Evolutionary conservation across 106 monocot genomes (phyloP).

Genomic region (Agapanthus africanus): DNA sequence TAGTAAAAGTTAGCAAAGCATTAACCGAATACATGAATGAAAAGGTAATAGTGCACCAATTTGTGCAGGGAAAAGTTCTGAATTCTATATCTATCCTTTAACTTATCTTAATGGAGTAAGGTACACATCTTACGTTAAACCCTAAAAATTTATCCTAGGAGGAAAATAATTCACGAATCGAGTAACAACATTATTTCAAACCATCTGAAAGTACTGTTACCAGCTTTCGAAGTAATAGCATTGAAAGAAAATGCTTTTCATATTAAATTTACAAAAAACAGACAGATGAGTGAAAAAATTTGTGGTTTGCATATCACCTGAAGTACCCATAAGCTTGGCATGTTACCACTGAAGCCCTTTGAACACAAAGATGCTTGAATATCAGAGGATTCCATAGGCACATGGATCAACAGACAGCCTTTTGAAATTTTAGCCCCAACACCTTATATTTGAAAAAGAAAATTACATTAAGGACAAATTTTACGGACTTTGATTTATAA

Average conservation of each 20-base stretch:
- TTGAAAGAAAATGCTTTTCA: not conserved
- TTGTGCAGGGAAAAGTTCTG: not conserved
- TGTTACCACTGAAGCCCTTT: constrained; percentile 70
- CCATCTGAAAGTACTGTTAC: no score
- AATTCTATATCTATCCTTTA: no score
- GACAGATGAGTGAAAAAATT: not conserved
- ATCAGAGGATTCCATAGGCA: constrained; percentile 45
- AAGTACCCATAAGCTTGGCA: constrained; percentile 73
- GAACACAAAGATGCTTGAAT: constrained; percentile 27
- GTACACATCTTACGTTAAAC: no score
- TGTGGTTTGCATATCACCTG: constrained; percentile 48
- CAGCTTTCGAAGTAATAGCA: not conserved
- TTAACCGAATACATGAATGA: no score
- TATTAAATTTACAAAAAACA: not conserved
- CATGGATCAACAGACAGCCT: constrained; percentile 48
- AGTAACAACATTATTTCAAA: no score
- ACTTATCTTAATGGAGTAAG: no score
- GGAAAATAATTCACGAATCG: no score
- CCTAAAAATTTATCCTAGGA: no score
- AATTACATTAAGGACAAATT: no score
- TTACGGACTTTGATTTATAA: no score
- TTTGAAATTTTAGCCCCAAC: constrained; percentile 71
- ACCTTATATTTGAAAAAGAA: constrained; percentile 19
- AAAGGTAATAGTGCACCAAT: not conserved
- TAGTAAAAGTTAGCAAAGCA: no score